These are phyloP conservation scores for Oryza glaberrima DNA, from an alignment of 176 grass and related monocot genomes.

Conservation along the genomic window DNA sequence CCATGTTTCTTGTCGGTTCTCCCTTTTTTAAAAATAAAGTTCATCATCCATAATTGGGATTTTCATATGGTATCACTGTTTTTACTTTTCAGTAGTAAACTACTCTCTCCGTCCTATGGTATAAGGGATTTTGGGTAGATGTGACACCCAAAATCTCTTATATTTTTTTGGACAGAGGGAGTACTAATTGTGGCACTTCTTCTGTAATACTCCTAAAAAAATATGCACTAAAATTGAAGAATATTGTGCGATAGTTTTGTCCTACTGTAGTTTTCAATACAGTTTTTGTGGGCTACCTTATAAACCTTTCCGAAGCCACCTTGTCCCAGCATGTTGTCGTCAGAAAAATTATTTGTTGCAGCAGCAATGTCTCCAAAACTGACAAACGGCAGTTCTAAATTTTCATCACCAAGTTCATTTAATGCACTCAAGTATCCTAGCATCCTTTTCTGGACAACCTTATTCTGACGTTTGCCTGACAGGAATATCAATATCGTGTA, in stretches of 20 bases:
- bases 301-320: conserved; percentile 65
- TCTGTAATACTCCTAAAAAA: too few species aligned
- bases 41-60: too few species aligned
- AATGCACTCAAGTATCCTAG: neutral
- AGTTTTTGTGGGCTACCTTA: neutral
- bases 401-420: conserved; percentile 36
- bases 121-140: too few species aligned
- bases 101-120: too few species aligned
- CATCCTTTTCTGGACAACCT: neutral
- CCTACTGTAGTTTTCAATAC: too few species aligned
- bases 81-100: too few species aligned
- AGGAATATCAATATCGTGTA: neutral
- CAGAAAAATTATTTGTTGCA: conserved; percentile 56
- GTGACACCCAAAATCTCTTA: too few species aligned
- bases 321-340: conserved; percentile 44
- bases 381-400: conserved; percentile 45
- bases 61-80: too few species aligned
- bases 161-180: too few species aligned
- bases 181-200: too few species aligned
- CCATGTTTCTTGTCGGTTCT: too few species aligned
- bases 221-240: neutral
- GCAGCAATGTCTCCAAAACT: conserved; percentile 44
- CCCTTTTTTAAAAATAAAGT: too few species aligned
- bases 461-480: neutral
- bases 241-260: neutral